Evolutionary conservation across 441 rosid genomes (phyloP), one percentile per base, ranked within the genome.

Genomic region (Croton setiger): DNA sequence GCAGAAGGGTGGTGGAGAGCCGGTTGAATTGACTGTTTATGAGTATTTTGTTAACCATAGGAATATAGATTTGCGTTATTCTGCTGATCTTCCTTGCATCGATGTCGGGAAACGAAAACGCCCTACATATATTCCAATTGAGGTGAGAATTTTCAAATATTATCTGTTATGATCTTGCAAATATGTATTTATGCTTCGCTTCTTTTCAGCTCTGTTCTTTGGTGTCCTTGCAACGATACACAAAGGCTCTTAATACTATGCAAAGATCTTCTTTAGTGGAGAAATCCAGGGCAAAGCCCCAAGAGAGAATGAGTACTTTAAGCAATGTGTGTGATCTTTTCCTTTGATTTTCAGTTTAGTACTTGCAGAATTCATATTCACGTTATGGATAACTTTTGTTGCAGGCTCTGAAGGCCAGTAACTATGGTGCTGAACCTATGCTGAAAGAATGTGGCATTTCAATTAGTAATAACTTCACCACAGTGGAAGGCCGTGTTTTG

Each of bases 71-170:
- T 64, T 92, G 71, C 81, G 82, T 2, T 86, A 88, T 63, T 92
- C 96, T 63, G 92, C 70, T 7, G 85, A 87, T 59, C 72, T 89
- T 20, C 97, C 96, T 0, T 92, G 97, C 71, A 77, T 92, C 35
- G 88, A 92, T 76, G 92, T 92, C 60, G 97, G 96, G 70, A 92
- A 84, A 75, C 91, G 96, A 36, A 92, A 92, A 75, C 81, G 88
- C n/a, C 96, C 96, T 3, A 86, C 92, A 33, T 89, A 74, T 69
- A 78, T 88, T 76, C 97, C 97, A 21, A 36, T 89, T 6, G 96
- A 92, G 91, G 96, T 87, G 57, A 57, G 45, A 21, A 7, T 33
- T 72, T 69, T 47, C 0, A 39, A 5, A 5, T 39, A 39, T 39
- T 1, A 9, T 39, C 10, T 4, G 1, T 39, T 9, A 39, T 5